Base-by-base conservation (phyloP, 2,329 filamentous ascomycete species). In the Amylocarpus encephaloides region DNA sequence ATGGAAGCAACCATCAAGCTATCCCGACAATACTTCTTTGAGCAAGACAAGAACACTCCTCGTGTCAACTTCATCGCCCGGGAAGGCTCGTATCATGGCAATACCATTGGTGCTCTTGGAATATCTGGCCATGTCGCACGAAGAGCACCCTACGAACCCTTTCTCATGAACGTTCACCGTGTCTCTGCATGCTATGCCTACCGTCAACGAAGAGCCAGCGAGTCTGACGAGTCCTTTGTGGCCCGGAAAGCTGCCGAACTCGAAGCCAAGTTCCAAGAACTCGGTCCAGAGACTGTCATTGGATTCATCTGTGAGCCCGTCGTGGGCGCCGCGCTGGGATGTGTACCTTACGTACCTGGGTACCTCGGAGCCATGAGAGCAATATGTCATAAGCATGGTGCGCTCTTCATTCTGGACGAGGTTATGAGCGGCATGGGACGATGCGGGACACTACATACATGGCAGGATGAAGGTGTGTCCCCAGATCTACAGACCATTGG, bases 331-430 rank as follows among this genome's bases (percentile, higher is more conserved):
- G 78, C 85, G 1, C 70, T 89, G 0, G 88, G 85, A 0, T 88
- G 83, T 59, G 80, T 88, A 0, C 76, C 82, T 1, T 71, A 83
- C 0, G 74, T 83, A 0, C 69, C 72, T 0, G 86, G 85, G 0
- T 93, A 93, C 57, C 80, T 91, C 44, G 68, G 72, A 45, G 85
- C 83, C 0, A 79, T 92, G 67, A 77, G 78, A 59, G 69, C 71
- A 1, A 71, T 93, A 1, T 93, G 88, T 64, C 76, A 84, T 46
- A 79, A 78, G 53, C 74, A 92, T 61, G 86, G 84, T 0, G 80
- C 83, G 0, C 75, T 93, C 0, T 71, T 93, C n/a, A 83, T 92
- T 41, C 68, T 92, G 0, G 88, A 93, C 60, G 88, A 92, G 61
- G 71, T 85, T 50, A 84, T 85, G 80, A 76, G 73, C 53, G 77